These are phyloP conservation scores for Chamaecyparis obtusa DNA, from an alignment of 75 land plant genomes.

Conservation along the genomic window DNA sequence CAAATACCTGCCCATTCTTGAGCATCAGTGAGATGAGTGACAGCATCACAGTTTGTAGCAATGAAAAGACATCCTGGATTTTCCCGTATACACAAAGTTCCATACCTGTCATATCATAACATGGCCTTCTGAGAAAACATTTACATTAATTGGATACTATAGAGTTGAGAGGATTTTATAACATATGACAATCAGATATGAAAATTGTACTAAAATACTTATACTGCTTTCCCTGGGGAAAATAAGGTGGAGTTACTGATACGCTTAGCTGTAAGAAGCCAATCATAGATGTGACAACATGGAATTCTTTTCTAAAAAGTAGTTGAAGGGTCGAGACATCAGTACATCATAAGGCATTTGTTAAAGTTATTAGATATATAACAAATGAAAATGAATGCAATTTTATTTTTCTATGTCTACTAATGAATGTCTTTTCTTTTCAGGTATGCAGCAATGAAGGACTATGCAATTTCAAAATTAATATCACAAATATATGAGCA, in stretches of 20 bases:
- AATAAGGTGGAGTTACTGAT: background rate
- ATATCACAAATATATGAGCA: too few relatives aligned
- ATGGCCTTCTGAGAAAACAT: background rate
- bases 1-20: conserved; percentile 76
- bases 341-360: too few relatives aligned
- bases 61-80: conserved; percentile 78
- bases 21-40: conserved; percentile 72
- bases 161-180: background rate
- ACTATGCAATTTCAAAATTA: too few relatives aligned
- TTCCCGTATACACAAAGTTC: conserved; percentile 66
- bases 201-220: background rate
- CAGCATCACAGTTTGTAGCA: conserved; percentile 77
- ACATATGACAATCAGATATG: background rate
- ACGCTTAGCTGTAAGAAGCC: background rate
- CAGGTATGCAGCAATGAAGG: too few relatives aligned
- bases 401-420: too few relatives aligned
- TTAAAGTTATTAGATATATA: too few relatives aligned
- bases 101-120: conserved; percentile 36
- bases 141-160: background rate
- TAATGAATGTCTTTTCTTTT: too few relatives aligned
- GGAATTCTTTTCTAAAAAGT: background rate
- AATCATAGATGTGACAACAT: background rate
- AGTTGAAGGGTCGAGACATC: background rate
- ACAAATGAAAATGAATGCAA: too few relatives aligned
- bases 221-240: background rate